These are phyloP conservation scores for Monosporozyma servazzii DNA, from an alignment of 805 yeast genomes.

Conservation along the genomic window DNA sequence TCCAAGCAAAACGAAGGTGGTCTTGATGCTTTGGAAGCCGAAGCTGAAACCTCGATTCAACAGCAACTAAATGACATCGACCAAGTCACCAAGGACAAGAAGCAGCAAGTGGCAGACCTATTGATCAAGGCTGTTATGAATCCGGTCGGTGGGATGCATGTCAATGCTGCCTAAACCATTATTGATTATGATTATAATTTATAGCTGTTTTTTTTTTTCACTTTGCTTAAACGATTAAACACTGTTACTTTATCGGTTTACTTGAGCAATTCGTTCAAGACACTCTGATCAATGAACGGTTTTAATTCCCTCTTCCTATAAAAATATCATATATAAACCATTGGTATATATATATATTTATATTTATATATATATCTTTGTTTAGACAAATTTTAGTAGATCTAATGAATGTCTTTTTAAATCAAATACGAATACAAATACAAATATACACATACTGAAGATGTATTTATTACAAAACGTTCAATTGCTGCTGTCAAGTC, in stretches of 20 bases:
- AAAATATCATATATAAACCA: not conserved
- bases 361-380: not conserved
- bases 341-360: not conserved
- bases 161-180: slow-evolving; percentile 43
- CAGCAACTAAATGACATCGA: slow-evolving; percentile 61
- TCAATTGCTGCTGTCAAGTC: not conserved
- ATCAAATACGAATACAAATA: not conserved
- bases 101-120: slow-evolving; percentile 58
- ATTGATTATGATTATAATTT: too few species aligned
- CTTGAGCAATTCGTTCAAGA: too few species aligned
- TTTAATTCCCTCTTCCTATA: not conserved
- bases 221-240: not conserved
- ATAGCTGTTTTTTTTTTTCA: not conserved
- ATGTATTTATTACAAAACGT: not conserved
- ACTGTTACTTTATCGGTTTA: not conserved
- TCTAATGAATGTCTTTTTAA: not conserved
- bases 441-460: not conserved
- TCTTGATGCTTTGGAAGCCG: slow-evolving; percentile 41
- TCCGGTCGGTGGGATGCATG: slow-evolving; percentile 77
- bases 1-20: slow-evolving; percentile 67
- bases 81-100: slow-evolving; percentile 53
- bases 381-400: not conserved
- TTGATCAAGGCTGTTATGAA: slow-evolving; percentile 69
- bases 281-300: not conserved
- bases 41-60: slow-evolving; percentile 68